Conservation (phyloP, 805 yeast species). For the Barnettozyma sp. region DNA sequence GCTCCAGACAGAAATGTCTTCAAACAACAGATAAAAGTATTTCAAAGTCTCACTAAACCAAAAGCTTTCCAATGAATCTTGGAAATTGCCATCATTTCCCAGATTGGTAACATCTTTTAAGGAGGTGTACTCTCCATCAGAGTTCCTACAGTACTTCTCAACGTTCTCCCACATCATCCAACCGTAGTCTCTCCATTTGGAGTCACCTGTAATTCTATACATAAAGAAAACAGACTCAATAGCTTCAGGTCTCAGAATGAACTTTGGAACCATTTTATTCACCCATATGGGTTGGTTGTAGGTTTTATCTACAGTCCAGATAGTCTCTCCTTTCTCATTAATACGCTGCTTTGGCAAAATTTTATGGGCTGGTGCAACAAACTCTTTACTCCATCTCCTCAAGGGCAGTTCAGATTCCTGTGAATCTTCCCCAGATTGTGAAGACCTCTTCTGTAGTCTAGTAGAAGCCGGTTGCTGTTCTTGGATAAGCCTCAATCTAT, state of each 20-base stretch:
- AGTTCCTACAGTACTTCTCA: slow-evolving; percentile 25
- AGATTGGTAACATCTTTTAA: slow-evolving; percentile 32
- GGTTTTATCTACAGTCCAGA: slow-evolving; percentile 12
- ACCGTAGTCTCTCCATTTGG: slow-evolving; percentile 49
- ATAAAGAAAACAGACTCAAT: slow-evolving; percentile 54
- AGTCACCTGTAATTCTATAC: slow-evolving; percentile 55
- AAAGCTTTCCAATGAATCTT: slow-evolving; percentile 39
- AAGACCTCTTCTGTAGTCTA: not conserved
- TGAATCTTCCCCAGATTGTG: not conserved
- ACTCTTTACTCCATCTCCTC: not conserved
- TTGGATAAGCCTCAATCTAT: slow-evolving; percentile 6
- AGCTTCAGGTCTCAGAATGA: slow-evolving; percentile 52
- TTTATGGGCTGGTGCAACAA: not conserved
- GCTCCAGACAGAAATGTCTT: slow-evolving; percentile 35
- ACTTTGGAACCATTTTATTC: slow-evolving; percentile 31
- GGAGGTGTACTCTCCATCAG: slow-evolving; percentile 33
- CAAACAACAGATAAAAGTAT: slow-evolving; percentile 44
- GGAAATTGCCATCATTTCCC: slow-evolving; percentile 13
- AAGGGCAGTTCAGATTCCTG: not conserved
- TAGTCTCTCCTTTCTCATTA: slow-evolving; percentile 7
- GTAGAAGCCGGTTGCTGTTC: not conserved
- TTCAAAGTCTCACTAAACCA: slow-evolving; percentile 58
- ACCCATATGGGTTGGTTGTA: slow-evolving; percentile 27
- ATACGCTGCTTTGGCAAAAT: slow-evolving; percentile 5
- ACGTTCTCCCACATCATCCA: slow-evolving; percentile 39